Evolutionary conservation across 352 stramenopile genomes (phyloP).

Genomic region (Halophytophthora batemanensis): DNA sequence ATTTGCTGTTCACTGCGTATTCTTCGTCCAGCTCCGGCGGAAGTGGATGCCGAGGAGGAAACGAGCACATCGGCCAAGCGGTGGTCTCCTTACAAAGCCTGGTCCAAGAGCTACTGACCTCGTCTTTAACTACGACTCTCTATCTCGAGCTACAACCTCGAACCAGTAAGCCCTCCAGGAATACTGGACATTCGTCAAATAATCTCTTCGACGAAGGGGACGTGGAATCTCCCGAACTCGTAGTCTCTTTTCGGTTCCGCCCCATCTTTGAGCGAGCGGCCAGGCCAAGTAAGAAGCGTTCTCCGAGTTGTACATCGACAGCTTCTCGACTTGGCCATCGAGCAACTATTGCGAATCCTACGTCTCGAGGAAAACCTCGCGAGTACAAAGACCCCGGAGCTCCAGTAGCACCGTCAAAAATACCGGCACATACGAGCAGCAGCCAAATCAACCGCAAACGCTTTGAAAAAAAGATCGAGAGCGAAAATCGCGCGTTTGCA

Average conservation of each 20-base stretch:
- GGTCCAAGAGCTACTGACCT: conserved; percentile 28
- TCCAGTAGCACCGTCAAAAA: conserved; percentile 3
- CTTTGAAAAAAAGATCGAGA: conserved; percentile 54
- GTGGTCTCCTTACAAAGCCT: conserved; percentile 37
- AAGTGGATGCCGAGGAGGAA: conserved; percentile 9
- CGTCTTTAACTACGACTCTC: conserved; percentile 19
- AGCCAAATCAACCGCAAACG: conserved; percentile 52
- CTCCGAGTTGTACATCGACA: conserved; percentile 5
- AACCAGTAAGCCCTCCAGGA: conserved; percentile 28
- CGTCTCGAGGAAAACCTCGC: conserved; percentile 6
- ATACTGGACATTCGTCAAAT: conserved; percentile 15
- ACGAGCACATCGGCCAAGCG: conserved; percentile 59
- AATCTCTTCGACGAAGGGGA: conserved; percentile 13
- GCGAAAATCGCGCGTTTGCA: conserved; percentile 55
- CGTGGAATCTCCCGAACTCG: conserved; percentile 21
- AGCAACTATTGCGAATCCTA: conserved; percentile 8
- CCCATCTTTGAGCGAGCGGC: conserved; percentile 29
- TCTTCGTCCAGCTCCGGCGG: conserved; percentile 12
- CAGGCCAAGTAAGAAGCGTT: conserved; percentile 3
- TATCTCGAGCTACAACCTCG: conserved; percentile 36
- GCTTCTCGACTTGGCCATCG: conserved; percentile 3
- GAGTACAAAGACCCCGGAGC: conserved; percentile 4
- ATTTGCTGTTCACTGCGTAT: conserved; percentile 66
- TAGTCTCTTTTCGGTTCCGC: conserved; percentile 42
- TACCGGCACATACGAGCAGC: conserved; percentile 40